Evolutionary conservation across 805 yeast genomes (phyloP).

Genomic region (Candida ficus): DNA sequence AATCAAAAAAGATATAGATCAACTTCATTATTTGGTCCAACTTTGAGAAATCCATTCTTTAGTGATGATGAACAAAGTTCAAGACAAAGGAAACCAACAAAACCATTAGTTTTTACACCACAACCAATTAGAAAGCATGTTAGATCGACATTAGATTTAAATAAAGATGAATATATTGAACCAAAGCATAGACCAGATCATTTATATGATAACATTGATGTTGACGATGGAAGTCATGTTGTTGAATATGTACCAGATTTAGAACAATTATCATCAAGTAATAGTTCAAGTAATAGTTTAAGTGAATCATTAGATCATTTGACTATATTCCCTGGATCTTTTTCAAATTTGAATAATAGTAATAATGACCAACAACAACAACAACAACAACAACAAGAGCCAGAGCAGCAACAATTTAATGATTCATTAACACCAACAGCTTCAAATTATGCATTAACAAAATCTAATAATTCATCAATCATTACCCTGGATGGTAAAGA

Average conservation of each 20-base stretch:
- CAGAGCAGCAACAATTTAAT: not conserved
- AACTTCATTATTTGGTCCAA: slow-evolving; percentile 23
- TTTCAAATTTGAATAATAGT: slow-evolving; percentile 9
- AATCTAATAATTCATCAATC: slow-evolving; percentile 3
- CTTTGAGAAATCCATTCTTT: slow-evolving; percentile 19
- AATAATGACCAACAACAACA: not conserved
- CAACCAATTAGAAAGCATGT: slow-evolving; percentile 1
- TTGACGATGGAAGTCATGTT: slow-evolving; percentile 20
- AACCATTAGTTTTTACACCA: not conserved
- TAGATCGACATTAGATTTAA: not conserved
- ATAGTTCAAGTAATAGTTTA: slow-evolving; percentile 21
- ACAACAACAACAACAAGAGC: not conserved
- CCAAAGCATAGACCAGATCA: slow-evolving; percentile 1
- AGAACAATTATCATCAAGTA: slow-evolving; percentile 22
- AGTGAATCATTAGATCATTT: slow-evolving; percentile 8
- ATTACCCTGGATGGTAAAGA: slow-evolving; percentile 2
- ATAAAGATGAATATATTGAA: not conserved
- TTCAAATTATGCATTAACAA: slow-evolving; percentile 4
- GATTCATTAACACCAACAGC: slow-evolving; percentile 4
- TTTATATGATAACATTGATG: slow-evolving; percentile 22
- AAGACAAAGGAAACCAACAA: not conserved
- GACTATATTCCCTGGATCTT: slow-evolving; percentile 11
- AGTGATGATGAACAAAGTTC: slow-evolving; percentile 5
- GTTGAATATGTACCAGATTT: slow-evolving; percentile 20
- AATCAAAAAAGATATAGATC: slow-evolving; percentile 24